Conservation (phyloP, 2,329 filamentous ascomycete species). For the Epichloe typhina region DNA sequence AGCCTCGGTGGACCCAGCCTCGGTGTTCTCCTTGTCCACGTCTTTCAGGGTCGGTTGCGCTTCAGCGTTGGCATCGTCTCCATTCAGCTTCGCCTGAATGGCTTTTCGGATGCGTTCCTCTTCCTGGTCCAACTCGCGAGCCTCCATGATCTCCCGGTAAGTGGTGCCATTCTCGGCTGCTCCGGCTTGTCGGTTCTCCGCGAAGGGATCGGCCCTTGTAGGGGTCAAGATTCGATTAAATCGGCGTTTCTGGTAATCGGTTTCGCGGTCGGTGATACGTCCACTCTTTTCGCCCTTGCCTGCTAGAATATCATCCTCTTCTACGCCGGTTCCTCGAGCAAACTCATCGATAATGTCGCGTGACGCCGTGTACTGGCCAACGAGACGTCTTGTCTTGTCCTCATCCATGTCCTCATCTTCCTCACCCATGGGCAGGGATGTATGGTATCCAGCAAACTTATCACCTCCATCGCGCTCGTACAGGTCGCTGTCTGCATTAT, state of each 20-base stretch:
- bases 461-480: constrained; percentile 69
- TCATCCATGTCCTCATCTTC: constrained; percentile 69
- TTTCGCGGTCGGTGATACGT: constrained; percentile 84
- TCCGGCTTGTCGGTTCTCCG: constrained; percentile 57
- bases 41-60: constrained; percentile 66
- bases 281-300: constrained; percentile 76
- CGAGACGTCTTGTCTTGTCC: constrained; percentile 62
- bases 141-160: constrained; percentile 84
- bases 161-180: constrained; percentile 59
- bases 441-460: constrained; percentile 82
- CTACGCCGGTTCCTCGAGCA: constrained; percentile 68
- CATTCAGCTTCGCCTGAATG: constrained; percentile 61
- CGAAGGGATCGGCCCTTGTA: constrained; percentile 75
- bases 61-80: constrained; percentile 46
- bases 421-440: constrained; percentile 68
- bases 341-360: constrained; percentile 90
- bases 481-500: constrained; percentile 75
- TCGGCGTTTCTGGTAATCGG: constrained; percentile 92
- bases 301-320: constrained; percentile 81
- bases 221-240: constrained; percentile 82
- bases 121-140: constrained; percentile 82
- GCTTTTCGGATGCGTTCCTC: constrained; percentile 73
- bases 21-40: constrained; percentile 58
- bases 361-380: constrained; percentile 93
- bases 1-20: constrained; percentile 53